phyloP scores from a whole-genome alignment of 306 rosid genomes.

The Cicer judaicum region DNA sequence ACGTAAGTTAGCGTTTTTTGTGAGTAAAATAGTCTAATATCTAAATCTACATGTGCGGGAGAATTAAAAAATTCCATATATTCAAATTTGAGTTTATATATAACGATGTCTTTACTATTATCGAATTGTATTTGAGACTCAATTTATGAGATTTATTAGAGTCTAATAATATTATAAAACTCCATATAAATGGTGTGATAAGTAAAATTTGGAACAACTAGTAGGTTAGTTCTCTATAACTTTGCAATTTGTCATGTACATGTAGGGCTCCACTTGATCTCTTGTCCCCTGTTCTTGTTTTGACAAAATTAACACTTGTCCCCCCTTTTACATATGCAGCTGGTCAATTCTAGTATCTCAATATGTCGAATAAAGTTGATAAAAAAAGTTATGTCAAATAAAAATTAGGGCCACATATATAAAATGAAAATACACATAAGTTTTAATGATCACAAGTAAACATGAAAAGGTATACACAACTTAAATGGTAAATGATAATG shows the following conservation, averaged over 20 bases:
- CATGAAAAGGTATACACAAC: too few species aligned
- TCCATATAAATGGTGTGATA: background rate
- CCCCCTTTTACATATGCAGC: constrained; percentile 15
- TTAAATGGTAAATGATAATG: too few species aligned
- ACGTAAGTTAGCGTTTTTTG: too few species aligned
- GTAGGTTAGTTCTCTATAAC: constrained; percentile 11
- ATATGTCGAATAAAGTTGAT: background rate
- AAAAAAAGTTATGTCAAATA: too few species aligned
- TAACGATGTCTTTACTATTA: too few species aligned
- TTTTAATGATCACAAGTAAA: background rate
- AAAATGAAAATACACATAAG: background rate
- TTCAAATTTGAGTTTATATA: too few species aligned
- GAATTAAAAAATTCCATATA: too few species aligned
- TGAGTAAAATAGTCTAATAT: too few species aligned
- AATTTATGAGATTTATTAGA: background rate
- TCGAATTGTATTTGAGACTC: too few species aligned
- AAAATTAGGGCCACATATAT: background rate
- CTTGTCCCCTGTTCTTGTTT: constrained; percentile 18
- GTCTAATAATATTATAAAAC: background rate
- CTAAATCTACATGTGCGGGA: too few species aligned
- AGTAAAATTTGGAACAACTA: constrained; percentile 35
- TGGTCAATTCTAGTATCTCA: constrained; percentile 20
- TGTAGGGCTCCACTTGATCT: constrained; percentile 36
- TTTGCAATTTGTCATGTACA: constrained; percentile 31
- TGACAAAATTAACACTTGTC: background rate